Evolutionary conservation across 2,329 filamentous ascomycete species (phyloP).

Genomic region (Fusarium gaditjirri): DNA sequence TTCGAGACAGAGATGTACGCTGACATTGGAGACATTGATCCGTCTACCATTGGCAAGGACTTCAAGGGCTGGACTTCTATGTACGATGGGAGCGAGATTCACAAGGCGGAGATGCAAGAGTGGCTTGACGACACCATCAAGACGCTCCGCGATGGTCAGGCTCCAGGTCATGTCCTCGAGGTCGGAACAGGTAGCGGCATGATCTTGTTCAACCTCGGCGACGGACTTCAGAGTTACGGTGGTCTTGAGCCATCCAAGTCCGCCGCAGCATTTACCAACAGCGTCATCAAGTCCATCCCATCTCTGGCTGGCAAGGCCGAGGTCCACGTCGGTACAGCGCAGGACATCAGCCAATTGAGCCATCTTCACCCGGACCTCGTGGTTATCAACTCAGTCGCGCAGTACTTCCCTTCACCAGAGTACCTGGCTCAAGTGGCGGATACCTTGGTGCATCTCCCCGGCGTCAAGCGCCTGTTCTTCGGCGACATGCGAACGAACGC

Average conservation of each 20-base stretch:
- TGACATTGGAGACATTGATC: neutral
- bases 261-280: constrained; percentile 38
- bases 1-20: neutral
- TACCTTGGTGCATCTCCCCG: constrained; percentile 5
- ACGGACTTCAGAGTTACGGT: constrained; percentile 37
- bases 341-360: constrained; percentile 17
- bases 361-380: constrained; percentile 20
- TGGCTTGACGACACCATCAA: constrained; percentile 48
- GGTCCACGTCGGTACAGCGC: constrained; percentile 36
- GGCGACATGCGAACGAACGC: constrained; percentile 39
- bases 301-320: constrained; percentile 14
- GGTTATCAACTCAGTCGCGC: constrained; percentile 45
- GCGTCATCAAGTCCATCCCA: constrained; percentile 17
- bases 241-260: constrained; percentile 44
- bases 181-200: constrained; percentile 47
- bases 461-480: constrained; percentile 31
- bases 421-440: constrained; percentile 38
- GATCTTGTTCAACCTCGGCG: constrained; percentile 46
- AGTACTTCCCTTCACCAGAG: constrained; percentile 44
- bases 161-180: constrained; percentile 40
- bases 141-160: constrained; percentile 24
- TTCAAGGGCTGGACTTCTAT: neutral
- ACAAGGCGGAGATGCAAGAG: constrained; percentile 41
- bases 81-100: neutral
- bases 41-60: neutral